phyloP scores from a whole-genome alignment of 257 asterid genomes.

The Thymus mandschuricus region DNA sequence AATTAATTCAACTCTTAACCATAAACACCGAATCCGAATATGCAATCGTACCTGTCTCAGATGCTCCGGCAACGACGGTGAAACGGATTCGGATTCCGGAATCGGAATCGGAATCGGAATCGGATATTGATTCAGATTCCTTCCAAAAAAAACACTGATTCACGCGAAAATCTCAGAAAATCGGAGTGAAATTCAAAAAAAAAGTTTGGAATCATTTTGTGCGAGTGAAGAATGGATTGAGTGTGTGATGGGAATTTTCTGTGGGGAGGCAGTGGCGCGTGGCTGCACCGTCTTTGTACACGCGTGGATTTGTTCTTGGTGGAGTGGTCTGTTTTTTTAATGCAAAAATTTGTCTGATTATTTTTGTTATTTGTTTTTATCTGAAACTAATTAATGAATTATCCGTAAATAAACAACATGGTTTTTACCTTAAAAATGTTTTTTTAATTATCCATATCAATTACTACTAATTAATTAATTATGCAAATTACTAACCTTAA shows the following conservation, averaged over 20 bases:
- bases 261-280: constrained; percentile 30
- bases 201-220: not conserved
- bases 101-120: constrained; percentile 36
- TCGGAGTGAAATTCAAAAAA: constrained; percentile 18
- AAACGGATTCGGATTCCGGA: constrained; percentile 34
- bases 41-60: constrained; percentile 42
- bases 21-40: constrained; percentile 18
- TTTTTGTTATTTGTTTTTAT: no score
- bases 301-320: constrained; percentile 28
- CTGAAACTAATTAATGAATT: not conserved
- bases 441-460: not conserved
- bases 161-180: constrained; percentile 10
- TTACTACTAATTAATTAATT: not conserved
- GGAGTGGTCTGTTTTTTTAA: not conserved
- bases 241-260: constrained; percentile 8
- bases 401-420: not conserved
- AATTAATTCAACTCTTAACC: constrained; percentile 25
- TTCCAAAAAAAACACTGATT: not conserved
- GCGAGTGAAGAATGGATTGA: constrained; percentile 18
- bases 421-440: not conserved
- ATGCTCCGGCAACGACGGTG: constrained; percentile 29
- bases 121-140: constrained; percentile 14
- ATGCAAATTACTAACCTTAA: not conserved
- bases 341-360: not conserved
- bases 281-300: not conserved